Evolutionary conservation across 495 filamentous ascomycete species (phyloP), one percentile per base, ranked within the genome.

Genomic region (Penicillium soppii): DNA sequence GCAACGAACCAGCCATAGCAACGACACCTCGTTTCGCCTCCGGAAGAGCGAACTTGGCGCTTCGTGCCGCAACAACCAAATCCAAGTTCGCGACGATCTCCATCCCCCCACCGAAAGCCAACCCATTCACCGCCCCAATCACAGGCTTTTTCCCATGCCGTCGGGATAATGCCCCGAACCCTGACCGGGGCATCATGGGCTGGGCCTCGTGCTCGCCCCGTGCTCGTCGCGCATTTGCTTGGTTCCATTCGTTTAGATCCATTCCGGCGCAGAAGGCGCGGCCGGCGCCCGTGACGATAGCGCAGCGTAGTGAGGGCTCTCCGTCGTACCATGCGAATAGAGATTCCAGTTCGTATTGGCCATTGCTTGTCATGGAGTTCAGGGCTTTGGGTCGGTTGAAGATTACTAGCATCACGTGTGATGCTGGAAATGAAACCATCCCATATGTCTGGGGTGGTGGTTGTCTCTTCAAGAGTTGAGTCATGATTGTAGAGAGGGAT

Each of bases 81-180:
- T 90, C 87, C 55, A 74, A 72, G 51, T 88, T 89, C 13, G 81
- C 65, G 6, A 80, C 66, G 57, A 87, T 84, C 68, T 91, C 88
- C 50, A 82, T 79, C n/a, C 87, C 88, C 29, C 88, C 87, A 5
- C 88, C 88, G 26, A 85, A 69, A 36, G 81, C 82, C 19, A 85
- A 58, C 4, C 88, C 88, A 60, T 88, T 83, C 15, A 90, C 82
- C 7, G 88, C 88, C 4, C 80, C 80, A 32, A 91, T 80, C 13
- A 91, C 68, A 4, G 87, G 88, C 50, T 72, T 71, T 48, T 62
- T 68, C 1, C 68, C 68, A 17, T 48, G 36, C 7, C 29, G 29
- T 12, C 29, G 29, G 5, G 29, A 32, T 32, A 32, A 32, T 12
- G 29, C 29, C 3, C 29, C 29, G 10, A 32, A 68, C 6, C 58